Conservation (phyloP, 805 yeast species). For the Candida coquimbonensis region DNA sequence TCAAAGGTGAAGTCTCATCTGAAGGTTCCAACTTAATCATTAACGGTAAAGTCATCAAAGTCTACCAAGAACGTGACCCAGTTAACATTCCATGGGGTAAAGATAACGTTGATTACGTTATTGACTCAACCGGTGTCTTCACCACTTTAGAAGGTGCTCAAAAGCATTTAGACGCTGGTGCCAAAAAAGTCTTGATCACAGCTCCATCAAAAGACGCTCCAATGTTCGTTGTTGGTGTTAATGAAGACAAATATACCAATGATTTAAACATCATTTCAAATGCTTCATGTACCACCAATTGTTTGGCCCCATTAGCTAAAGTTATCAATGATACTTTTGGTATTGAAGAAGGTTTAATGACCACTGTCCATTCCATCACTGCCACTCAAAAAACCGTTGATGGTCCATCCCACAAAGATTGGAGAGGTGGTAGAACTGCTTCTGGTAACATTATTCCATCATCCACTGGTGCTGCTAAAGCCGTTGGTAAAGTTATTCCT, state of each 20-base stretch:
- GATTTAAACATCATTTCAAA: slow-evolving; percentile 56
- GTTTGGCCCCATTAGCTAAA: slow-evolving; percentile 70
- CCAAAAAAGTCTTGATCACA: slow-evolving; percentile 65
- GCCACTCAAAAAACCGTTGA: slow-evolving; percentile 71
- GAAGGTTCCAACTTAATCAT: slow-evolving; percentile 46
- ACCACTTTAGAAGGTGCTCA: slow-evolving; percentile 58
- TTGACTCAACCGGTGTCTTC: slow-evolving; percentile 71
- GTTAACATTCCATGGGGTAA: slow-evolving; percentile 63
- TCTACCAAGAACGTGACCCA: slow-evolving; percentile 64
- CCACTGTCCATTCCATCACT: slow-evolving; percentile 67
- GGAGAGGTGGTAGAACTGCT: slow-evolving; percentile 80
- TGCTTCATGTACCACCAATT: slow-evolving; percentile 71
- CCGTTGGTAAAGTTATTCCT: slow-evolving; percentile 69
- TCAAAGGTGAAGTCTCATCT: slow-evolving; percentile 49
- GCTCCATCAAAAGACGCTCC: slow-evolving; percentile 70
- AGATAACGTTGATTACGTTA: slow-evolving; percentile 52
- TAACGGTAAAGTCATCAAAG: slow-evolving; percentile 43
- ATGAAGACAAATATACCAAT: slow-evolving; percentile 50
- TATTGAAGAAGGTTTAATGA: slow-evolving; percentile 69
- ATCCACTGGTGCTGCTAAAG: slow-evolving; percentile 73
- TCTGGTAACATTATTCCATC: slow-evolving; percentile 71
- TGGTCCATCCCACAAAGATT: slow-evolving; percentile 73
- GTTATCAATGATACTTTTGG: slow-evolving; percentile 60
- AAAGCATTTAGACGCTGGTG: slow-evolving; percentile 67
- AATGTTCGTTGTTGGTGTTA: slow-evolving; percentile 69